Evolutionary conservation across 805 yeast genomes (phyloP), one percentile per base, ranked within the genome.

Genomic region (Metschnikowia vanudenii): DNA sequence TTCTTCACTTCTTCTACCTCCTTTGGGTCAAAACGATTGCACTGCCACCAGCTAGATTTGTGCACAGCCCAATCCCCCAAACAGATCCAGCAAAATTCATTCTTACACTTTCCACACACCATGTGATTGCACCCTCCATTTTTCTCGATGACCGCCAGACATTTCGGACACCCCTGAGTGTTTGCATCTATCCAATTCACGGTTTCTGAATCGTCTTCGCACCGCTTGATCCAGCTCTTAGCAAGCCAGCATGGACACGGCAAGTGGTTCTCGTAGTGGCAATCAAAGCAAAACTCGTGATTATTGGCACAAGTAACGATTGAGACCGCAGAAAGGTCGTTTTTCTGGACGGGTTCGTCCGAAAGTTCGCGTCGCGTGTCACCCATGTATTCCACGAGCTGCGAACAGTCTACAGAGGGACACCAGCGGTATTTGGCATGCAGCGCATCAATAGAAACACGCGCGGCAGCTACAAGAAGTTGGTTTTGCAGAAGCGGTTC

Each of bases 61-160:
- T 92, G 98, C 13, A 66, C 67, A 0, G 62, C 58, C 99, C 99
- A 92, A 29, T 72, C 77, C 3, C 83, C 83, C 51, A 80, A 62
- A 65, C 99, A 94, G 33, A 91, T 81, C 99, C 99, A 94, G 65
- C 99, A 94, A 61, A 90, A 94, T 61, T 91, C 88, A 62, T 79
- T 67, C 11, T 63, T 60, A 64, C 99, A 94, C 48, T 81, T 83
- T 3, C 79, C 72, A 64, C 99, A 94, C 1, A 82, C 77, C 96
- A 94, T 92, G 67, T 94, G 99, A 65, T 92, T 92, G 68, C 99
- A 94, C 0, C 99, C 99, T 18, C 97, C 98, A 61, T 86, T 86
- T 58, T 92, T 90, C 61, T 94, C 97, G 52, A 92, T 94, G 24
- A 81, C 71, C 1, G 89, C 71, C 9, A 70, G 69, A 69, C 99